Percentiles rank a stretch among this genome's conserved stretches.
Conservation (phyloP, 768 basidiomycete genomes). For the Russula ochroleuca region DNA sequence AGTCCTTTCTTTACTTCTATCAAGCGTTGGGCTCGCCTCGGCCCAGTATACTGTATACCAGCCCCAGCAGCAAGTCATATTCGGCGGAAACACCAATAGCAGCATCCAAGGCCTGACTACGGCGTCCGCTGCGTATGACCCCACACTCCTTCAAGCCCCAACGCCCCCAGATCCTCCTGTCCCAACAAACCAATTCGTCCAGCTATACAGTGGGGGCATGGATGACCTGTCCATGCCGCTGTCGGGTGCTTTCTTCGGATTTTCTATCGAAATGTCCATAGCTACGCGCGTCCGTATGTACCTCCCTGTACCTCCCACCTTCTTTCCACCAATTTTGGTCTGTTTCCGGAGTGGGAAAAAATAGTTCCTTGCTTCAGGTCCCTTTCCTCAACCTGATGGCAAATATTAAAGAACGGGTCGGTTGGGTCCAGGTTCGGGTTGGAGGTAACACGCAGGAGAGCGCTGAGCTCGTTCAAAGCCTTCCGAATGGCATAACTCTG, state of each 20-base stretch:
- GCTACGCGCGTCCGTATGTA: slow-evolving; percentile 59
- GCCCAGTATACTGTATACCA: slow-evolving; percentile 25
- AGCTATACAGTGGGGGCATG: slow-evolving; percentile 35
- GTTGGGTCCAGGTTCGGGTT: slow-evolving; percentile 59
- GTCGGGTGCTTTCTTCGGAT: slow-evolving; percentile 62
- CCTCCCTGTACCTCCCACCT: neutral
- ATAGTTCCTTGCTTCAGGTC: slow-evolving; percentile 51
- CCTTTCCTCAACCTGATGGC: slow-evolving; percentile 78
- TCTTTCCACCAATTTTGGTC: slow-evolving; percentile 2
- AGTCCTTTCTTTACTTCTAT: slow-evolving; percentile 16
- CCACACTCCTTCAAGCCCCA: slow-evolving; percentile 47
- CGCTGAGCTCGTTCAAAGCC: slow-evolving; percentile 46
- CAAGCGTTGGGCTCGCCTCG: slow-evolving; percentile 6
- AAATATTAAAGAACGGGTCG: slow-evolving; percentile 62
- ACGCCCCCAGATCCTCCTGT: slow-evolving; percentile 45
- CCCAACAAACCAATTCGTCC: slow-evolving; percentile 43
- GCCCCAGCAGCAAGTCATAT: slow-evolving; percentile 26
- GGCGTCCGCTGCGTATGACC: slow-evolving; percentile 49
- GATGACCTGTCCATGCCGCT: slow-evolving; percentile 41
- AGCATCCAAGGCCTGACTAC: slow-evolving; percentile 31
- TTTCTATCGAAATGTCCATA: slow-evolving; percentile 74
- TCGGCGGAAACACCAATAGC: slow-evolving; percentile 7
- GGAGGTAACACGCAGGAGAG: slow-evolving; percentile 81
- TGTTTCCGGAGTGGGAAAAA: slow-evolving; percentile 45
- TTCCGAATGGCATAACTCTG: slow-evolving; percentile 46